Evolutionary conservation across 352 stramenopile genomes (phyloP).

Genomic region (Pythium monospermum): DNA sequence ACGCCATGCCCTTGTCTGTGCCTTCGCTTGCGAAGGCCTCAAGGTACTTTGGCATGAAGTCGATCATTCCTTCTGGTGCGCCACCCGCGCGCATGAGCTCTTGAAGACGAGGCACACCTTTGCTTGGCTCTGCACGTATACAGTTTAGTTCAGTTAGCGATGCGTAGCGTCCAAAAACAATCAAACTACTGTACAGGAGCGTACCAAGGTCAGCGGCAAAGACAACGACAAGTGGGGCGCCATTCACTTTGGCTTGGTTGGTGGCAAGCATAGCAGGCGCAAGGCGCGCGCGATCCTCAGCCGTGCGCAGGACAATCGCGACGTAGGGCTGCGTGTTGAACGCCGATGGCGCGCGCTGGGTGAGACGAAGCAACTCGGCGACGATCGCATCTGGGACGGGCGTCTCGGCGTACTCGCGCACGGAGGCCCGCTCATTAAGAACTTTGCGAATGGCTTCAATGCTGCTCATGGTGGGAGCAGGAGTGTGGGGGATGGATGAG

Average conservation of each 20-base stretch:
- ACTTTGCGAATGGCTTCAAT: constrained; percentile 15
- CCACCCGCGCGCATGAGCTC: constrained; percentile 50
- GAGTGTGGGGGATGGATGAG: neutral
- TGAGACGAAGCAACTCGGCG: constrained; percentile 21
- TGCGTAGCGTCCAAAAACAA: neutral
- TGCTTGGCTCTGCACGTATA: constrained; percentile 41
- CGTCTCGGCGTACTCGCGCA: constrained; percentile 18
- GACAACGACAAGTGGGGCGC: constrained; percentile 64
- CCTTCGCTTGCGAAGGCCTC: constrained; percentile 25
- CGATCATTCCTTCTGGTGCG: constrained; percentile 26
- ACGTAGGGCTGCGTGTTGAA: constrained; percentile 44
- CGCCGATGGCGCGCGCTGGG: constrained; percentile 29
- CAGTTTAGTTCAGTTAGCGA: too few relatives aligned
- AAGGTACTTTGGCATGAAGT: constrained; percentile 20
- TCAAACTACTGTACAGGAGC: neutral
- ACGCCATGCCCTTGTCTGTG: constrained; percentile 16
- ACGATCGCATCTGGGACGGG: constrained; percentile 22
- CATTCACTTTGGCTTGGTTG: constrained; percentile 38
- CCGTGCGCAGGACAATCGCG: constrained; percentile 25
- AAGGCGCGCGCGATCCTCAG: constrained; percentile 20
- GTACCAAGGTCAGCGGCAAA: constrained; percentile 60
- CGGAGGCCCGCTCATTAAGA: constrained; percentile 14
- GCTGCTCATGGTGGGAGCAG: constrained; percentile 10
- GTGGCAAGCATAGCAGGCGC: constrained; percentile 29
- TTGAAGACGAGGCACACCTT: constrained; percentile 54